Evolutionary conservation across 2,329 filamentous ascomycete genomes (phyloP), one percentile per base, ranked within the genome.

Genomic region (Stachybotrys echinatus): DNA sequence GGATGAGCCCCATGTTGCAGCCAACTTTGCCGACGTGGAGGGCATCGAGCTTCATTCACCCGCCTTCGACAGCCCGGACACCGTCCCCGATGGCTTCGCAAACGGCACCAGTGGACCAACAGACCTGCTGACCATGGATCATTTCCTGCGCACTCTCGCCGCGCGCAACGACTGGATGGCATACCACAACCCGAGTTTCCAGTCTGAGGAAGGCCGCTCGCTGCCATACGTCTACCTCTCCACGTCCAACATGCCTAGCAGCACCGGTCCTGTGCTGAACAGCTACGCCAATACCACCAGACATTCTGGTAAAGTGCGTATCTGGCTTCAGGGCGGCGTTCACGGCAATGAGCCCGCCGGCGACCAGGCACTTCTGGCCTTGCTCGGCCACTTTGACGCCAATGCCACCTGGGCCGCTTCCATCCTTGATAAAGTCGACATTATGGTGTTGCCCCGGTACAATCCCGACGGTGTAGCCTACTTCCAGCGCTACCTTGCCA

Each of bases 381-480:
- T 67, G 1, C 56, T 67, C 0, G 65, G 63, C 2, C 62, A 63
- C 8, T 58, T 67, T 10, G 56, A 65, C 18, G 58, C 54, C 22
- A 54, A 67, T 2, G 47, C 57, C 0, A 55, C 58, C 10, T 67
- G 65, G 65, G 63, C 65, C 0, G 34, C 52, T 0, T 58, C 54
- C 3, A 39, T 67, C 0, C 60, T 67, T 1, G 51, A 59, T 17
- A 57, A 62, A 3, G 50, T 62, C 1, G 65, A 67, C 6, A 57
- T 67, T 1, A 45, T 66, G 12, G 42, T 67, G 12, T 39, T 66
- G 6, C 65, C 63, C 0, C 56, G 65, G 0, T 67, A 67, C 21
- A 67, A 67, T 23, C 62, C 64, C 0, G 65, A 67, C n/a, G 65
- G 65, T 2, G 60, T 65, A 3, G 61, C 55, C 20, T 67, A 67